phyloP scores from a whole-genome alignment of 2,329 filamentous ascomycete species.

The Aspergillus felis region DNA sequence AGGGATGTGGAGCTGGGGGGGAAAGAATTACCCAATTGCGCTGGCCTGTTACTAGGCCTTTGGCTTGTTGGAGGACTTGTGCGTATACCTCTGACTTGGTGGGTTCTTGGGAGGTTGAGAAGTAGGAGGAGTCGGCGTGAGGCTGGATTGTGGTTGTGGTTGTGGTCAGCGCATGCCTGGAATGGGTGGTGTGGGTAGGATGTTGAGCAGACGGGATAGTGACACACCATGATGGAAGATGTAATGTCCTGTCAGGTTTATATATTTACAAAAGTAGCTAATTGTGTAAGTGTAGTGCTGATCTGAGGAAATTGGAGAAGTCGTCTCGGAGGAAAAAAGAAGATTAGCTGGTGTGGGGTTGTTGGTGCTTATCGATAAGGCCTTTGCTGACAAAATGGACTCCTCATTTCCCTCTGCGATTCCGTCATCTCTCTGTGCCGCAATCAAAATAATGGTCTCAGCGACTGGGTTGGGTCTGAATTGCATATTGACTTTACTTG shows the following conservation, averaged over 20 bases:
- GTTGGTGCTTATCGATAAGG: not conserved
- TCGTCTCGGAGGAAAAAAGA: not conserved
- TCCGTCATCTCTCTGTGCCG: not conserved
- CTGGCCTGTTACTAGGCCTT: slow-evolving; percentile 38
- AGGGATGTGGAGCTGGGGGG: not conserved
- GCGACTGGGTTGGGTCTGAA: too few species aligned
- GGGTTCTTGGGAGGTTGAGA: slow-evolving; percentile 25
- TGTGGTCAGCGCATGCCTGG: not conserved
- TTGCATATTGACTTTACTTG: too few species aligned
- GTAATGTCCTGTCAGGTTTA: not conserved
- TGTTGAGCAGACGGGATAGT: not conserved
- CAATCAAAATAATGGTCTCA: too few species aligned
- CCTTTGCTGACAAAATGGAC: too few species aligned
- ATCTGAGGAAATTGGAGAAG: not conserved
- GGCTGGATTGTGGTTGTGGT: slow-evolving; percentile 26
- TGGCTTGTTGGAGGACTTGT: slow-evolving; percentile 38
- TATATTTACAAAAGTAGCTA: not conserved
- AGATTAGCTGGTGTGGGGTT: not conserved
- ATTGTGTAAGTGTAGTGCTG: not conserved
- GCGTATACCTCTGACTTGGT: slow-evolving; percentile 43
- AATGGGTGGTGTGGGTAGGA: not conserved
- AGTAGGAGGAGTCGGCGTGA: slow-evolving; percentile 47
- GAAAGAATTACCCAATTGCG: slow-evolving; percentile 43
- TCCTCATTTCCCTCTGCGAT: not conserved
- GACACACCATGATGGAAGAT: slow-evolving; percentile 2